Evolutionary conservation across 140 eudicot genomes (phyloP).

Genomic region (Oenanthe javanica): DNA sequence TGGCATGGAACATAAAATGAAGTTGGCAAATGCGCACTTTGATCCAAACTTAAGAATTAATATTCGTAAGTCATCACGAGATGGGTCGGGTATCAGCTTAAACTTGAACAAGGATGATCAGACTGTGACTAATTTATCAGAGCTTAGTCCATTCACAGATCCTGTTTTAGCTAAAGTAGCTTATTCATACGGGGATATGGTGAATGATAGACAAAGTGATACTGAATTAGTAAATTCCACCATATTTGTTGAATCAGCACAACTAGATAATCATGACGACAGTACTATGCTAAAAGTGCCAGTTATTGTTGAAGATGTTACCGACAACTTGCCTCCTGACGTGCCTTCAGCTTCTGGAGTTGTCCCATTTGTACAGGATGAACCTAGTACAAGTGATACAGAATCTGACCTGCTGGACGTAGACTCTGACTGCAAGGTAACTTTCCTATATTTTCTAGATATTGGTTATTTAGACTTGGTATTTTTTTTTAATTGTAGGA

Average conservation of each 20-base stretch:
- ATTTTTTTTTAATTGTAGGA: neutral
- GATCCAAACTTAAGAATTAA: constrained; percentile 3
- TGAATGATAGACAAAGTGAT: neutral
- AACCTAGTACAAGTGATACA: neutral
- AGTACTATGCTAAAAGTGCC: constrained; percentile 12
- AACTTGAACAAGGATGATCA: constrained; percentile 13
- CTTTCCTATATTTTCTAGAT: neutral
- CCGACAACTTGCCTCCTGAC: constrained; percentile 15
- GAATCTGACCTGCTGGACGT: neutral
- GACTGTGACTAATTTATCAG: constrained; percentile 11
- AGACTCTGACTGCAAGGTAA: neutral
- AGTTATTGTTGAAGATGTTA: constrained; percentile 45
- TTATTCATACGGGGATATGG: constrained; percentile 15
- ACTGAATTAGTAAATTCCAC: neutral
- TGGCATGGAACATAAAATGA: constrained; percentile 14
- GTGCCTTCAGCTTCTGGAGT: neutral
- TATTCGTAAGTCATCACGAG: neutral
- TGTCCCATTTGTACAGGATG: constrained; percentile 3
- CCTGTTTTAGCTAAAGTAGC: constrained; percentile 16
- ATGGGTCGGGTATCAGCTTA: constrained; percentile 13
- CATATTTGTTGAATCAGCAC: constrained; percentile 12
- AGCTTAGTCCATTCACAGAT: constrained; percentile 15
- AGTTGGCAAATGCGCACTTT: neutral
- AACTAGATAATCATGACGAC: constrained; percentile 11
- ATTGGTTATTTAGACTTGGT: neutral